These are phyloP conservation scores for Pinus albicaulis DNA, from an alignment of 75 land plant species.

Conservation along the genomic window DNA sequence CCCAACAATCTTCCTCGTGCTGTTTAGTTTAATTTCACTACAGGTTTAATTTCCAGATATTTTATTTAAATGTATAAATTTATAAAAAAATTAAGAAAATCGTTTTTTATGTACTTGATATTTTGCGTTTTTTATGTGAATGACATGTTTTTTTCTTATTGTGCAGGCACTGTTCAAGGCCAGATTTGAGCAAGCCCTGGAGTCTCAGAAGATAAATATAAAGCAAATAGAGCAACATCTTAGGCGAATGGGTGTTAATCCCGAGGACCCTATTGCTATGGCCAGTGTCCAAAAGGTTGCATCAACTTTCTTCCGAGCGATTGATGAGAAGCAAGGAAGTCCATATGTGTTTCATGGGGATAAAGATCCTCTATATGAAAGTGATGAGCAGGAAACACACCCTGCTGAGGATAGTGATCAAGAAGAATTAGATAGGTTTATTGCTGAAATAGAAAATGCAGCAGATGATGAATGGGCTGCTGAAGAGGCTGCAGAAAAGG, in stretches of 20 bases:
- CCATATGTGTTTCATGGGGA: conserved; percentile 62
- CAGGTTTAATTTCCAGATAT: too few species aligned
- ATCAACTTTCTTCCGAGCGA: conserved; percentile 73
- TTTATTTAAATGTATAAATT: too few species aligned
- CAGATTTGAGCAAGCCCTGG: conserved; percentile 90
- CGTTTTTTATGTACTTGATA: too few species aligned
- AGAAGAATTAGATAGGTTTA: conserved; percentile 62
- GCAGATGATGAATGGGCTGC: conserved; percentile 70
- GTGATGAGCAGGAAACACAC: conserved; percentile 31
- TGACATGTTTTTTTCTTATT: not conserved
- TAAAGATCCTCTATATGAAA: conserved; percentile 1
- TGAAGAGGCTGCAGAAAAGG: conserved; percentile 64
- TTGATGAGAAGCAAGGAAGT: conserved; percentile 66
- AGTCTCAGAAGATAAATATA: conserved; percentile 75
- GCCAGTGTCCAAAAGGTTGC: conserved; percentile 76
- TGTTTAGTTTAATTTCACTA: too few species aligned
- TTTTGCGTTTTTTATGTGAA: not conserved
- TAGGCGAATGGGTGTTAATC: conserved; percentile 61
- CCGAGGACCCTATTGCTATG: conserved; percentile 78
- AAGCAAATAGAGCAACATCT: conserved; percentile 68
- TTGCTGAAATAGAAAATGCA: conserved; percentile 72
- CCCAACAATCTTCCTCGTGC: too few species aligned
- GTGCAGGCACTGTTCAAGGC: conserved; percentile 92
- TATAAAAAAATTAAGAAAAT: too few species aligned
- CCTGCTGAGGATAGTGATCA: conserved; percentile 39